Base-by-base conservation (phyloP, 2,329 filamentous ascomycete genomes). In the Cordyceps militaris region DNA sequence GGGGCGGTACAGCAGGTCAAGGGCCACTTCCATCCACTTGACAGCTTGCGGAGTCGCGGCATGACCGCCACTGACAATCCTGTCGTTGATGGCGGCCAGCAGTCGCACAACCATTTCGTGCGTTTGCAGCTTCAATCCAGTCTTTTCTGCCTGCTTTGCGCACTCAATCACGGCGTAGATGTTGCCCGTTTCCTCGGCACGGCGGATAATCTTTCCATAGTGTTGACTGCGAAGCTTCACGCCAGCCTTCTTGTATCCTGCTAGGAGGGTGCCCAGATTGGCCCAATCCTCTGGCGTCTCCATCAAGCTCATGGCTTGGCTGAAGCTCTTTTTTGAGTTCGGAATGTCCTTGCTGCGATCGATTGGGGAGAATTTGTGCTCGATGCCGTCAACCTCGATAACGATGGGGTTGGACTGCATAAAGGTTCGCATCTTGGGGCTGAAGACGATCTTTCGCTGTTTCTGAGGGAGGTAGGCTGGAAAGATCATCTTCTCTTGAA, bases 401-500 rank as follows among this genome's bases (percentile, higher is more conserved):
- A 74, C 73, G 60, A 85, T 74, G 38, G 82, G 80, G 66, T 85
- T 81, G 36, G 73, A 70, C 59, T 78, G 71, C 42, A 87, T 76
- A 59, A 69, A 69, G 61, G 76, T 70, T 62, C 74, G 71, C 68
- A 77, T 73, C 61, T 74, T 76, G 14, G 66, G 61, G 59, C 74
- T 71, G 71, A 76, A 79, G 63, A 88, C 70, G 59, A 80, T 74
- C 63, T 78, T 74, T 63, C 75, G 79, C 70, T 87, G 79, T 52
- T 72, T 69, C 28, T 67, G 58, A 23, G 78, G 74, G 28, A 89
- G 79, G 66, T 84, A 80, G 32, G 76, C 71, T n/a, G 84, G 84
- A 43, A 88, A 71, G 67, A 88, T 80, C 68, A 85, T 77, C 63
- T 80, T 79, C 47, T 77, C 71, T 62, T 84, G 82, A 66, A 87